Evolutionary conservation across 345 rosid genomes (phyloP), one percentile per base, ranked within the genome.

Genomic region (Adansonia digitata): DNA sequence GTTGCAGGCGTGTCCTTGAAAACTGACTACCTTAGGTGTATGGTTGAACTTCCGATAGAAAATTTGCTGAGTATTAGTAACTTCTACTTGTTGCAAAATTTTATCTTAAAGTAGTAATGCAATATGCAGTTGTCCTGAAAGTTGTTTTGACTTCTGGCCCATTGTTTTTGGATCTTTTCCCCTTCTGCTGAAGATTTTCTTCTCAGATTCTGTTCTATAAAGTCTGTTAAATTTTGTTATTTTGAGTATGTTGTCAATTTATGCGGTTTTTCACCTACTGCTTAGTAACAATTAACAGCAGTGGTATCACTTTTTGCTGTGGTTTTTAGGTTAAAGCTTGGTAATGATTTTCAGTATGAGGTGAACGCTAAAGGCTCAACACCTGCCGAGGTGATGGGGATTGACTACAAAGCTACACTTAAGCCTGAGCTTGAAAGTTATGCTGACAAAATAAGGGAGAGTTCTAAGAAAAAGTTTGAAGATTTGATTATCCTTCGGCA

Each of bases 381-480:
- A 8, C 88, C 89, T 74, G 82, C 83, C 72, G 91, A 90, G 79
- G 89, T 94, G 45, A 84, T 91, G 91, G 97, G 98, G 42, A 72
- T 92, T 66, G 98, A 91, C 75, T 86, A 91, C 79, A 94, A 90
- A 75, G 80, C 84, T 31, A 74, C 77, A 27, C 79, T 92, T 51
- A 92, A 90, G 85, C 91, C 86, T 42, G 89, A 84, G 61, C 87
- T 94, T 12, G 82, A 81, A 75, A 85, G 86, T 29, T 77, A 80
- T 55, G 76, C 82, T 5, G 87, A 87, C 24, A 87, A 81, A 0
- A 75, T 84, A 61, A 94, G 89, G 77, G 86, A 74, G 81, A 82
- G 81, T 78, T 85, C 87, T 46, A 64, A 77, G 83, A 84, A 31
- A 68, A 92, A 86, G 73, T 61, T 79, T 69, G 97, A 90, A 69